A percentile compares a stretch with the other conserved stretches of the same genome.
phyloP scores from a whole-genome alignment of 768 basidiomycete genomes.

The Naganishia vaughanmartiniae region DNA sequence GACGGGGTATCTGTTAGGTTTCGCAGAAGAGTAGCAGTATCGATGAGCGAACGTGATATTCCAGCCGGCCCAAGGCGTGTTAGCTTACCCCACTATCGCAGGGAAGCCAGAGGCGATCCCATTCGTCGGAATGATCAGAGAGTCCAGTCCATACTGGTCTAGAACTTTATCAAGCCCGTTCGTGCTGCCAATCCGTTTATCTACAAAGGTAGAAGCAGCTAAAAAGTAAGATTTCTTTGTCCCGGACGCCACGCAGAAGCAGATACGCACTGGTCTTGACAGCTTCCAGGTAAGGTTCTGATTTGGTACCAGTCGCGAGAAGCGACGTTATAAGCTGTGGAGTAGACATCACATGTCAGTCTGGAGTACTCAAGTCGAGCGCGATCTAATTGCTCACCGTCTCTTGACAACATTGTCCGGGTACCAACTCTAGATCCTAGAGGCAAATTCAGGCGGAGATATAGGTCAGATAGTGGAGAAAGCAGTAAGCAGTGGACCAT shows the following conservation, averaged over 20 bases:
- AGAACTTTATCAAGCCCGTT: constrained; percentile 7
- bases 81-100: not conserved
- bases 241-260: not conserved
- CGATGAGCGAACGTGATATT: not conserved
- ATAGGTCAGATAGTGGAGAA: not conserved
- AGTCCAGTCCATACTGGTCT: constrained; percentile 9
- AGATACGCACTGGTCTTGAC: constrained; percentile 1
- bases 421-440: not conserved
- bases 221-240: not conserved
- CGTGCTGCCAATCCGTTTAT: constrained; percentile 1
- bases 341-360: not conserved
- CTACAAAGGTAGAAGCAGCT: not conserved
- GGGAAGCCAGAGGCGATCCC: constrained; percentile 10
- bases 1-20: not conserved
- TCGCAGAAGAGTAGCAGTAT: no score
- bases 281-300: not conserved
- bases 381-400: not conserved
- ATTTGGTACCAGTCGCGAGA: not conserved
- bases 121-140: constrained; percentile 3
- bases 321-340: not conserved
- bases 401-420: constrained; percentile 10
- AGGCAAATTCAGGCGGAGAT: no score
- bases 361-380: not conserved
- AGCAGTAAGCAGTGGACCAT: not conserved
- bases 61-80: not conserved